Evolutionary conservation across 768 basidiomycete genomes (phyloP), one percentile per base, ranked within the genome.

Genomic region (Gautieria morchelliformis): DNA sequence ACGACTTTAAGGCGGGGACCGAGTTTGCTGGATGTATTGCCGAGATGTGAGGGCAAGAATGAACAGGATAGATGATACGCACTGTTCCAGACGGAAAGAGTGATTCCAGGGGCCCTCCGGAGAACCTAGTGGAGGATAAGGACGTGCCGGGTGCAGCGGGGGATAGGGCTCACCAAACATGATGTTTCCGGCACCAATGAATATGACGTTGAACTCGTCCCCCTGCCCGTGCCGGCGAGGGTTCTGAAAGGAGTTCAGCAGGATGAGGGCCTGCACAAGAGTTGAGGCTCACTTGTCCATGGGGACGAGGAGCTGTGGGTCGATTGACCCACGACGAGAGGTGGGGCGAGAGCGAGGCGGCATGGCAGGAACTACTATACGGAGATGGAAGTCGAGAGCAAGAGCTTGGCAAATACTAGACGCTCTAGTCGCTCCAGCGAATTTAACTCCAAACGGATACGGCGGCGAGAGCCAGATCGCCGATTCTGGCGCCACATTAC

Each of bases 111-210:
- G 91, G 44, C 90, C 91, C 67, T 92, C 89, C 44, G 84, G 82
- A 51, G 88, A 91, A 58, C 89, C 89, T 91, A 68, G 24, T 39
- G 58, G 22, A 19, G 46, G 14, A 35, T n/a, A 33, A 11, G 20
- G 27, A 44, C 24, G 19, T 8, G 27, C 20, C 40, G 17, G 9
- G n/a, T 33, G 22, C 40, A 17, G 15, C 40, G 14, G 7, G 17
- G 44, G 58, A 55, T 37, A 44, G 52, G 40, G 58, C 72, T 56
- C 53, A 83, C 93, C 94, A 68, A 98, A 98, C 93, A 96, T 96
- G 74, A 97, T 94, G 73, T 96, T 95, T 15, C 93, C 94, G 27
- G 94, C 94, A 52, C 94, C 94, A 63, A 98, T 77, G 71, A 95
- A 93, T 68, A 95, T 83, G 54, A 98, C 85, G 69, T 96, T 95